A percentile compares a stretch with the other conserved stretches of the same genome.
These are phyloP conservation scores for Arthroderma sp. DNA, from an alignment of 2,329 filamentous ascomycete species.

Conservation along the genomic window DNA sequence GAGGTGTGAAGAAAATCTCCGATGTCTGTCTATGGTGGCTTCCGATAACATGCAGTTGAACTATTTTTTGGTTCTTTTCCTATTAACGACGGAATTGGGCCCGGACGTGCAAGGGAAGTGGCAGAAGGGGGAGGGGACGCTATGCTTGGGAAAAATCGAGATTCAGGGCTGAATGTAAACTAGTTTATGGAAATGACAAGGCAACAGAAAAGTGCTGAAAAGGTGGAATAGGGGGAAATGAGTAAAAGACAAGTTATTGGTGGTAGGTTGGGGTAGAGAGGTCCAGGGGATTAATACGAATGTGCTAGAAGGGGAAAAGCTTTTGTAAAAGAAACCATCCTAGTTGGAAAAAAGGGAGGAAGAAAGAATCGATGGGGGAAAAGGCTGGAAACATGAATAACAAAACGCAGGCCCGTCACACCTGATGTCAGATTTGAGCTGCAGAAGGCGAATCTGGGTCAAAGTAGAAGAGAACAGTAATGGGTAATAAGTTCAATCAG, in stretches of 20 bases:
- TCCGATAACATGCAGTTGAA: background rate
- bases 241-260: background rate
- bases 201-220: background rate
- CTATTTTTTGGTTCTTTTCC: background rate
- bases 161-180: background rate
- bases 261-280: background rate
- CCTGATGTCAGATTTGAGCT: background rate
- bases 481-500: background rate
- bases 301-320: background rate
- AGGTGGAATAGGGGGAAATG: background rate
- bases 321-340: background rate
- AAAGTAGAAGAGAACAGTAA: background rate
- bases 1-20: background rate
- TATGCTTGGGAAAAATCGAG: constrained; percentile 2
- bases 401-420: background rate
- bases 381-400: background rate
- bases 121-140: background rate
- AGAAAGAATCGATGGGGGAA: background rate
- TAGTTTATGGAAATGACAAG: background rate
- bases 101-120: background rate
- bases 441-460: background rate
- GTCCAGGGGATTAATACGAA: background rate
- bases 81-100: background rate
- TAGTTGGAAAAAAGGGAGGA: background rate
- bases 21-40: background rate